These are phyloP conservation scores for Heliosperma pusillum DNA, from an alignment of 148 eudicot species.

Conservation along the genomic window DNA sequence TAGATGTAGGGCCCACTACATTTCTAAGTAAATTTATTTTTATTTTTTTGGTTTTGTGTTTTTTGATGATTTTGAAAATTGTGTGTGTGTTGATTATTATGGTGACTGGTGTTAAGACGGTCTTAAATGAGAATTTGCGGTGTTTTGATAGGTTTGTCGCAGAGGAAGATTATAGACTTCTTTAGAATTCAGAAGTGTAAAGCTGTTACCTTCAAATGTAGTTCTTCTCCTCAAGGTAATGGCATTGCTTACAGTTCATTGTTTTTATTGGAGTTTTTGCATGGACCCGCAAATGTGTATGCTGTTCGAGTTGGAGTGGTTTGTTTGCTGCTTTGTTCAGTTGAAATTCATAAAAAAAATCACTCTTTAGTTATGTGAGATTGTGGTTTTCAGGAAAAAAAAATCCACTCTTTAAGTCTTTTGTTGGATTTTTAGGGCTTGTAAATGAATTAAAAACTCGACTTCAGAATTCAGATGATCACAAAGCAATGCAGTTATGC, in stretches of 20 bases:
- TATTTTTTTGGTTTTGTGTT: not conserved
- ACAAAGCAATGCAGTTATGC: too few relatives aligned
- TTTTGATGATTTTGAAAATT: not conserved
- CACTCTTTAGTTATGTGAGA: not conserved
- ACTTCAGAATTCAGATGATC: too few relatives aligned
- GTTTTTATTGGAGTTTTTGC: not conserved
- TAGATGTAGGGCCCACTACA: conserved; percentile 36
- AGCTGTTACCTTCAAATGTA: conserved; percentile 23
- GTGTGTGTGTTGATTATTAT: not conserved
- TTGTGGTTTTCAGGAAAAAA: not conserved
- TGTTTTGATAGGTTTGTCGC: conserved; percentile 61
- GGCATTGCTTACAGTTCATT: not conserved
- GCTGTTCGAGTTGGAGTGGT: not conserved
- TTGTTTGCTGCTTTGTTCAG: not conserved
- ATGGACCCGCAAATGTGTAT: not conserved
- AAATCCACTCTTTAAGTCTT: too few relatives aligned
- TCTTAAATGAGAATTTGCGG: not conserved
- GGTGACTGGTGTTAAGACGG: not conserved
- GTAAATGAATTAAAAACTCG: too few relatives aligned
- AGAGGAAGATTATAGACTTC: conserved; percentile 77
- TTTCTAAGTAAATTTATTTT: not conserved
- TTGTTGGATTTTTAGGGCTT: too few relatives aligned
- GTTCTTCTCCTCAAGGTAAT: conserved; percentile 56
- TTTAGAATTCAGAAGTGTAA: conserved; percentile 70
- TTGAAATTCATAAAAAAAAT: not conserved